Evolutionary conservation across 2,329 filamentous ascomycete species (phyloP), one percentile per base, ranked within the genome.

Genomic region (Bipolaris bicolor): DNA sequence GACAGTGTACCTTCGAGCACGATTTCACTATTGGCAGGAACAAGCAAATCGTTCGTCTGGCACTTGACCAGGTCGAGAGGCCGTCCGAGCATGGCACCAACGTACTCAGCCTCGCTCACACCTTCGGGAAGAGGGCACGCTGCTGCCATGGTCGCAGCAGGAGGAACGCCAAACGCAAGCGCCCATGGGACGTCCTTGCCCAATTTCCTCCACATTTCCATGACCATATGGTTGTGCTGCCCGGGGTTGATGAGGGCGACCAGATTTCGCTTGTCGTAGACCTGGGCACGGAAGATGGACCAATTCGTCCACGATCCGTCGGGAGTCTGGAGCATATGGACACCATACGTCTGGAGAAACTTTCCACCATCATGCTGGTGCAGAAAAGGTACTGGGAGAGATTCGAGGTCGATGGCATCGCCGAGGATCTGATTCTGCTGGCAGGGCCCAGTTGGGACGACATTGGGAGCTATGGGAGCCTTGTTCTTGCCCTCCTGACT

Each of bases 121-220:
- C 40, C 40, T 26, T 43, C 40, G 11, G 40, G 40, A 26, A 43
- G 40, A 43, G 40, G 40, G 40, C 40, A 43, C 5, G 40, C 40
- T 43, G 40, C 40, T 43, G 40, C 40, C 40, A 43, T 43, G 22
- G 40, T 43, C 40, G 40, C 40, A 26, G 40, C 40, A 43, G 40
- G 40, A 43, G 40, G 40, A 13, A 43, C 40, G 2, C 40, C 40
- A 43, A 43, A 43, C 22, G 20, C 40, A 43, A 43, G 40, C 11
- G 40, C 40, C 40, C 40, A 43, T n/a, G 40, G 40, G 5, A 43
- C 40, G 13, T 43, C 40, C 22, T 43, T 43, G 20, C 40, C 40
- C 40, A 43, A 43, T 22, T 43, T 26, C 20, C 20, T 43, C 40
- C 40, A 43, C 40, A 6, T n/a, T 7, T 43, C 40, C 40, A 43